A percentile compares a stretch with the other conserved stretches of the same genome.
These are phyloP conservation scores for Dendrocalamus latiflorus DNA, from an alignment of 202 grass and related monocot genomes.

Conservation along the genomic window DNA sequence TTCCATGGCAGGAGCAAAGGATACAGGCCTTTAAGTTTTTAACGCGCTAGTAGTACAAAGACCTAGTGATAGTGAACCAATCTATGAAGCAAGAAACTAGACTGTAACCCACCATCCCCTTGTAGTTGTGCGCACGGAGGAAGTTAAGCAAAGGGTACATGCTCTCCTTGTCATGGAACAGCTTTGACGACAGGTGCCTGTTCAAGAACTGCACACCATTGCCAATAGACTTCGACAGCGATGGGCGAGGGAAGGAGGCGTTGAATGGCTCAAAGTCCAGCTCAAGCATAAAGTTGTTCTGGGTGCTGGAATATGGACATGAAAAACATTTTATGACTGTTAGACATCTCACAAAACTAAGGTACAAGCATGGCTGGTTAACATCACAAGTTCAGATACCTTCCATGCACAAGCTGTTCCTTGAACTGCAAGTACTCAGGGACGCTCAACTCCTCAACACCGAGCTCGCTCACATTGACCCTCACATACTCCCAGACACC, in stretches of 20 bases:
- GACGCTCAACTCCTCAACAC: no score
- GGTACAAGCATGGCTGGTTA: background rate
- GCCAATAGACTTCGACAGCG: conserved; percentile 94
- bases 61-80: no score
- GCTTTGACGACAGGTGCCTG: conserved; percentile 89
- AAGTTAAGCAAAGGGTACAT: no score
- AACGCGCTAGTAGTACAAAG: no score
- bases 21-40: conserved; percentile 28
- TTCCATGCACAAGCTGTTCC: no score
- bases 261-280: conserved; percentile 98
- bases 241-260: no score
- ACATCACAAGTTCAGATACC: no score
- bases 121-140: conserved; percentile 90
- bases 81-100: no score
- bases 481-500: no score
- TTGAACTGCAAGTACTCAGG: no score
- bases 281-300: conserved; percentile 85
- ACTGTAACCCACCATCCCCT: conserved; percentile 66
- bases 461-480: no score
- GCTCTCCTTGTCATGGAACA: conserved; percentile 97
- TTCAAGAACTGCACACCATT: conserved; percentile 98
- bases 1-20: conserved; percentile 29
- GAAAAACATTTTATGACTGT: background rate
- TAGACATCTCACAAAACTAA: background rate
- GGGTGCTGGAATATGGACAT: conserved; percentile 23